phyloP scores from a whole-genome alignment of 768 basidiomycete genomes.

The Tylopilus felleus region DNA sequence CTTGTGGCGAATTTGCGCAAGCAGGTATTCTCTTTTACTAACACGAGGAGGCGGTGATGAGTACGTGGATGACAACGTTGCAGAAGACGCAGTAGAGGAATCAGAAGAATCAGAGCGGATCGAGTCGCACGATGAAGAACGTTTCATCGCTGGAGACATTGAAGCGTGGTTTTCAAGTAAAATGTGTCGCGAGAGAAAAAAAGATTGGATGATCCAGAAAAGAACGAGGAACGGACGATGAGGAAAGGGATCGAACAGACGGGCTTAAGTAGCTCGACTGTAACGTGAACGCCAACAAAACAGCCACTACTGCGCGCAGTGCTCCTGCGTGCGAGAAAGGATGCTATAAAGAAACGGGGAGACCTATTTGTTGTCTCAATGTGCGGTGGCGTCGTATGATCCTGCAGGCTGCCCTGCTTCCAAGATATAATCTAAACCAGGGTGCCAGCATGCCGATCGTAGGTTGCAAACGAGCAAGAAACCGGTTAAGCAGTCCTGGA shows the following conservation, averaged over 20 bases:
- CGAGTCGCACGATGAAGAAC: conserved; percentile 18
- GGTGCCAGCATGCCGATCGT: conserved; percentile 8
- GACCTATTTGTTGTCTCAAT: background rate
- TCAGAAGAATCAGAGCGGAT: conserved; percentile 25
- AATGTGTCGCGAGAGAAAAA: background rate
- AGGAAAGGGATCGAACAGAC: background rate
- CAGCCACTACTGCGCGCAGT: conserved; percentile 15
- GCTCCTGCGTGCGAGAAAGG: conserved; percentile 11
- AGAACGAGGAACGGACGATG: background rate
- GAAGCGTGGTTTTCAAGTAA: background rate
- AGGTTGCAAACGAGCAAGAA: conserved; percentile 10
- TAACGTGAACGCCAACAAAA: background rate
- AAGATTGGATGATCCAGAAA: background rate
- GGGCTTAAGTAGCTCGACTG: conserved; percentile 23
- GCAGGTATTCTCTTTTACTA: conserved; percentile 83
- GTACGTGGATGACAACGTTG: conserved; percentile 36
- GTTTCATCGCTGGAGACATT: conserved; percentile 11
- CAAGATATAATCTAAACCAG: conserved; percentile 14
- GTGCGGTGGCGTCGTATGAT: background rate
- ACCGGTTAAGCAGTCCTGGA: conserved; percentile 19
- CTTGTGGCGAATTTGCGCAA: conserved; percentile 85
- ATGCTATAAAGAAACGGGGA: conserved; percentile 1
- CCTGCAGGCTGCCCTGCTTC: conserved; percentile 5
- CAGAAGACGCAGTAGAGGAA: conserved; percentile 32
- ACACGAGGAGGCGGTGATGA: conserved; percentile 28